A percentile compares a stretch with the other conserved stretches of the same genome.
phyloP scores from a whole-genome alignment of 345 rosid species.

The Gossypium thurberi region DNA sequence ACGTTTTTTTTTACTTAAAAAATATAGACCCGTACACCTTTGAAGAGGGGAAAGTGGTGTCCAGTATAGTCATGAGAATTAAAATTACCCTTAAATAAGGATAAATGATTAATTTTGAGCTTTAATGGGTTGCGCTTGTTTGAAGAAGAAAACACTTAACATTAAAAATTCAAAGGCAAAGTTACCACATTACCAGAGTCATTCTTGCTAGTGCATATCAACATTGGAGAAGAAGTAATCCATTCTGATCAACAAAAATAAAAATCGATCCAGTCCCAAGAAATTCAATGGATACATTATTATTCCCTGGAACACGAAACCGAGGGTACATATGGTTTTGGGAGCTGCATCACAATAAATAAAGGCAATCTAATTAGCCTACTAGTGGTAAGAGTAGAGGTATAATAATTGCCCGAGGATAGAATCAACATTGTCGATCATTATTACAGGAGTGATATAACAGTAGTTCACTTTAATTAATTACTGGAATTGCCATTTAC shows the following conservation, averaged over 20 bases:
- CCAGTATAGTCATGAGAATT: too few relatives aligned
- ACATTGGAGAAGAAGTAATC: neutral
- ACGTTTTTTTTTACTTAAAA: too few relatives aligned
- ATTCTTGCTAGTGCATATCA: neutral
- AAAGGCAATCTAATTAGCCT: neutral
- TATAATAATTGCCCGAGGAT: neutral
- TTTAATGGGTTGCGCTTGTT: too few relatives aligned
- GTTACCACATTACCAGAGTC: too few relatives aligned
- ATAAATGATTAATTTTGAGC: too few relatives aligned
- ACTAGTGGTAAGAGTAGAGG: constrained; percentile 1
- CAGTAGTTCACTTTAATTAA: neutral
- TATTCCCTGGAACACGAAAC: too few relatives aligned
- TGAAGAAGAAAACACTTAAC: too few relatives aligned
- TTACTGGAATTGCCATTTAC: neutral
- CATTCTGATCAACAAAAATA: neutral
- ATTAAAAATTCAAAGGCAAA: too few relatives aligned
- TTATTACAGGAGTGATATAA: neutral
- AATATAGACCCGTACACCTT: too few relatives aligned
- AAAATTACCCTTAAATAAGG: too few relatives aligned
- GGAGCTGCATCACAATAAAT: neutral
- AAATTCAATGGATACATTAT: neutral
- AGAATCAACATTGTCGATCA: neutral
- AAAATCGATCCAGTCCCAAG: neutral
- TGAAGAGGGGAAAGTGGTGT: too few relatives aligned
- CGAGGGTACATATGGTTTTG: neutral